Base-by-base conservation (phyloP, 2,329 filamentous ascomycete genomes). In the Diatrype stigma region DNA sequence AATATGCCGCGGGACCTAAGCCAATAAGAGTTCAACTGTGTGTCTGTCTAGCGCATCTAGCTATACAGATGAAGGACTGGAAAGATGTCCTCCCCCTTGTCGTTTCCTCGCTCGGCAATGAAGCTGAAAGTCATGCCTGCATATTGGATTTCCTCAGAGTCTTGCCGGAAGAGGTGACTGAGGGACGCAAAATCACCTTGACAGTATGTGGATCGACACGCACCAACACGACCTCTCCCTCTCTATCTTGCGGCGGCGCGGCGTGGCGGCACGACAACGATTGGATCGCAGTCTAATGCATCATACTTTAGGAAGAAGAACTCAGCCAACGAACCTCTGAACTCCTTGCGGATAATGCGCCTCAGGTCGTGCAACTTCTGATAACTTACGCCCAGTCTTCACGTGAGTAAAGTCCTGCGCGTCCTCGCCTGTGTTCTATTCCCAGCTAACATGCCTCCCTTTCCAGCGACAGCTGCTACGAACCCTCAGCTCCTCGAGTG, bases 181-280 rank as follows among this genome's bases (percentile, higher is more conserved):
- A 99, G 80, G 94, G 94, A 75, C 90, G 94, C 75, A 99, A 97
- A 78, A 96, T 99, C 81, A 96, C 91, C 80, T 82, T 99, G 75
- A 92, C 90, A 84, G 92, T 96, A 94, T 78, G 90, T 93, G 81
- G 85, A 87, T 77, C 78, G 76, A 77, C 70, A 73, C 65, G 68
- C 68, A 73, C 70, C 75, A 73, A 70, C 73, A 69, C 73, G 63
- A 67, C 70, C 62, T 60, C 49, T 58, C 52, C 58, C 58, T 58
- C 58, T 56, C 56, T 56, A 60, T 64, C 53, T 38, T 57, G 46
- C 55, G 57, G 48, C 57, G 60, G 55, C 54, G 53, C 52, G 55
- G 53, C 54, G 55, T 60, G 53, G 53, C 56, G 48, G 54, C 52
- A 60, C 60, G 60, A 49, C 70, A 69, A 64, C 61, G 61, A 55